These are phyloP conservation scores for Botrytis porri DNA, from an alignment of 2,329 filamentous ascomycete species.

Conservation along the genomic window DNA sequence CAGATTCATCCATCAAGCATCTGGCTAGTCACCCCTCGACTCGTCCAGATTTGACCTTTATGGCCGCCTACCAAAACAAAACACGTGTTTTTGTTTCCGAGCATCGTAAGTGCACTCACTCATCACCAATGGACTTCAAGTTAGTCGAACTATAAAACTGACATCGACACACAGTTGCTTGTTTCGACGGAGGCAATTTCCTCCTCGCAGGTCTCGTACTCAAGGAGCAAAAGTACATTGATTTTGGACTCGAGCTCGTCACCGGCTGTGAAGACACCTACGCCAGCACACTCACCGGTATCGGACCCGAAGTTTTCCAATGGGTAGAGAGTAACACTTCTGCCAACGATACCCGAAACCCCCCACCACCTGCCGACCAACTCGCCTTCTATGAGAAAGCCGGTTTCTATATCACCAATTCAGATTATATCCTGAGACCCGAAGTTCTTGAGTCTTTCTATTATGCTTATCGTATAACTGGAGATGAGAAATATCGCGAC, in stretches of 20 bases:
- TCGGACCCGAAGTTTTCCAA: slow-evolving; percentile 67
- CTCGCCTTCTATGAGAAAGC: slow-evolving; percentile 59
- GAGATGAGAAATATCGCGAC: slow-evolving; percentile 72
- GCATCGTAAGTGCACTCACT: slow-evolving; percentile 37
- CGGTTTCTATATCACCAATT: slow-evolving; percentile 68
- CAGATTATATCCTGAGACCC: slow-evolving; percentile 67
- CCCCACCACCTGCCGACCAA: slow-evolving; percentile 44
- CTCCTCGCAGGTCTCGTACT: slow-evolving; percentile 76
- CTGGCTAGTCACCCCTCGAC: slow-evolving; percentile 65
- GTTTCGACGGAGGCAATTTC: slow-evolving; percentile 83
- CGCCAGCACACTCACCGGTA: slow-evolving; percentile 61
- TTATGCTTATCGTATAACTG: slow-evolving; percentile 80
- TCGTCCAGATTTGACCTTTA: slow-evolving; percentile 69
- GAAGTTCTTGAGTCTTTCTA: slow-evolving; percentile 84
- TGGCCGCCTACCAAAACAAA: slow-evolving; percentile 54
- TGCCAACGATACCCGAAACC: slow-evolving; percentile 43
- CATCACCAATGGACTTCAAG: not conserved
- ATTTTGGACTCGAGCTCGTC: slow-evolving; percentile 71
- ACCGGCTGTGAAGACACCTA: slow-evolving; percentile 75
- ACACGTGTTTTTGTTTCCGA: slow-evolving; percentile 46
- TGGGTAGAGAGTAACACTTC: slow-evolving; percentile 53
- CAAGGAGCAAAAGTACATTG: slow-evolving; percentile 60
- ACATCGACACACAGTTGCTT: slow-evolving; percentile 54
- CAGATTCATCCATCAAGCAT: slow-evolving; percentile 70
- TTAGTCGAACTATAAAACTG: not conserved